Evolutionary conservation across 257 asterid species (phyloP), one percentile per base, ranked within the genome.

Genomic region (Lycium barbarum): DNA sequence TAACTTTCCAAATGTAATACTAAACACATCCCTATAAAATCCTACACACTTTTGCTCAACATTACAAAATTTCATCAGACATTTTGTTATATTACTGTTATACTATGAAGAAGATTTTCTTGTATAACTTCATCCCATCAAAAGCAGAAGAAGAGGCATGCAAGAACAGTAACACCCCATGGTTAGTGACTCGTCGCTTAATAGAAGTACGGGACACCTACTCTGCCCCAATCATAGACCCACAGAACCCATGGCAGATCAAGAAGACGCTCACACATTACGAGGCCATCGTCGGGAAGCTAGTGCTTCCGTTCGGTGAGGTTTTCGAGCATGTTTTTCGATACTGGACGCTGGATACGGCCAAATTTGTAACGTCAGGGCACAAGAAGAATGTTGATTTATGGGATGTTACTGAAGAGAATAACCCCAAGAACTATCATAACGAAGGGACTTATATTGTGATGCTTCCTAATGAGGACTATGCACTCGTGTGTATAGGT

Each of bases 401-500:
- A 74, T 92, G 96, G 95, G 98, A 94, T 82, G 83, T 90, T 4
- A 92, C 91, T 0, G 86, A 89, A 13, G 88, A 82, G 2, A 87
- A 51, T 8, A 66, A 54, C 20, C 91, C 91, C 0, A 91, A 73
- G 2, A 87, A 51, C 8, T 61, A 55, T 17, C 91, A 90, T 0
- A 91, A 74, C 45, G 87, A 86, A 6, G n/a, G 15, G 0, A 78
- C 85, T 4, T 90, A 70, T 84, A 84, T 92, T 51, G 90, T 89
- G 17, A 85, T 90, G 5, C 55, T 85, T 4, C 3, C 55, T 9
- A 10, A 49, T 40, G 93, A 85, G 18, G 84, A 87, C 45, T 91
- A 80, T 40, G 36, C 74, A 0, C 82, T 93, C 9, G 33, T 26
- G 55, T 87, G 4, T 92, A 94, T 35, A 83, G 89, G 84, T 9